Conservation (phyloP, 139 green algal species). For the Chlamydomonas urium region DNA sequence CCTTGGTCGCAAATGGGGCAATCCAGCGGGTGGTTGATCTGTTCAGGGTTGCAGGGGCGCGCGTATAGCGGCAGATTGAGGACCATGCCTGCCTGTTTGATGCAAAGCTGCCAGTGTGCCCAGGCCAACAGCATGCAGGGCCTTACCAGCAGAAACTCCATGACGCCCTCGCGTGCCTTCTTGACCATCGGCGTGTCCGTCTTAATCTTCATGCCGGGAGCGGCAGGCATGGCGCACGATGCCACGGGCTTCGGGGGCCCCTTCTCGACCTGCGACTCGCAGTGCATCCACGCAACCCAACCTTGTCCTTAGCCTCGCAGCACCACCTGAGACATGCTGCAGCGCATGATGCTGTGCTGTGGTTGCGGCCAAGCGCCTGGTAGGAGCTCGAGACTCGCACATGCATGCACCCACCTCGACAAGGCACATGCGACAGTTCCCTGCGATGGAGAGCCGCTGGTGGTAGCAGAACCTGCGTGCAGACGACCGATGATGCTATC, state of each 20-base stretch:
- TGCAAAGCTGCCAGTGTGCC: too few relatives aligned
- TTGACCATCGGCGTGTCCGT: constrained; percentile 94
- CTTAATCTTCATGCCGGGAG: constrained; percentile 95
- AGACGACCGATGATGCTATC: too few relatives aligned
- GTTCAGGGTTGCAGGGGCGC: constrained; percentile 14
- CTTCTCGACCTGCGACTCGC: constrained; percentile 95
- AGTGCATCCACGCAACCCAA: too few relatives aligned
- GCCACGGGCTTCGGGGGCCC: constrained; percentile 93
- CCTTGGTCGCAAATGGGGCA: constrained; percentile 99
- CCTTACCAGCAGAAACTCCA: constrained; percentile 97
- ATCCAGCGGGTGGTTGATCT: constrained; percentile 98
- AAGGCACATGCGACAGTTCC: constrained; percentile 99
- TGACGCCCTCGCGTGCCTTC: constrained; percentile 97
- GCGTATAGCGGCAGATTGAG: too few relatives aligned
- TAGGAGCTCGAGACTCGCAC: too few relatives aligned
- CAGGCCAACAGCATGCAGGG: background rate
- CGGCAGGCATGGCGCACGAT: constrained; percentile 95
- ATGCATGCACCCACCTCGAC: constrained; percentile 95
- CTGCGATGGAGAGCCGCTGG: constrained; percentile 93
- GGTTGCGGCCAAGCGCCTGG: too few relatives aligned
- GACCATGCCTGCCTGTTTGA: too few relatives aligned
- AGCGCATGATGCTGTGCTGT: too few relatives aligned
- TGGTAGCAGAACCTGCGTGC: constrained; percentile 96
- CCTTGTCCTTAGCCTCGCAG: too few relatives aligned
- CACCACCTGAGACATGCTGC: too few relatives aligned